phyloP scores from a whole-genome alignment of 345 rosid species.

The Gossypium ekmanianum region DNA sequence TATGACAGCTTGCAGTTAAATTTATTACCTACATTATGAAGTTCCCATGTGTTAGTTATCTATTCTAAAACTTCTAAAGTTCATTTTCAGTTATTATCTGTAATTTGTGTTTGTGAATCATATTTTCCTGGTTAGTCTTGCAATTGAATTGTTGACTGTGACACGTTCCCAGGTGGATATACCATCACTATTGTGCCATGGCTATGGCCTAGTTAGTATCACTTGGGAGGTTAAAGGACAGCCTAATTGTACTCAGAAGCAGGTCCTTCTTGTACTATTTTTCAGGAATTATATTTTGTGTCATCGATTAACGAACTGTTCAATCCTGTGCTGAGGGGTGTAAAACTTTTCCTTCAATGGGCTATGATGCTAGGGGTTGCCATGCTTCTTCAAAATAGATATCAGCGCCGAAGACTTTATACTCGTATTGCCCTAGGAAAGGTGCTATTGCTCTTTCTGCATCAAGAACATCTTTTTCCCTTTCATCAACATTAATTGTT shows the following conservation, averaged over 20 bases:
- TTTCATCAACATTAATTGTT: constrained; percentile 13
- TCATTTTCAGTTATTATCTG: neutral
- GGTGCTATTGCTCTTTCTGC: constrained; percentile 37
- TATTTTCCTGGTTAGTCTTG: neutral
- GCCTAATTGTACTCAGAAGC: constrained; percentile 90
- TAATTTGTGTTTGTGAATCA: neutral
- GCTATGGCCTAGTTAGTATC: constrained; percentile 97
- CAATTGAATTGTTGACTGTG: neutral
- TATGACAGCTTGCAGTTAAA: neutral
- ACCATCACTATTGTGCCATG: constrained; percentile 98
- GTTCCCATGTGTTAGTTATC: neutral
- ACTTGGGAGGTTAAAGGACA: constrained; percentile 99
- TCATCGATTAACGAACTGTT: constrained; percentile 9
- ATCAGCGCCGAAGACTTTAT: constrained; percentile 97
- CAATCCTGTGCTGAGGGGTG: constrained; percentile 69
- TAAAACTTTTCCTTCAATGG: constrained; percentile 96
- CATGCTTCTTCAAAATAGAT: constrained; percentile 97
- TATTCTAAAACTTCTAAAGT: neutral
- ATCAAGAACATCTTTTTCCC: neutral
- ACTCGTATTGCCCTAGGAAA: constrained; percentile 98
- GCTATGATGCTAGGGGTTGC: constrained; percentile 99
- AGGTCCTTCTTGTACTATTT: constrained; percentile 43
- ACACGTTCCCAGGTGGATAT: constrained; percentile 80
- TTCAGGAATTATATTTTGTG: constrained; percentile 11
- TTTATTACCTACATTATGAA: neutral